Evolutionary conservation across 2,329 filamentous ascomycete genomes (phyloP).

Genomic region (Dichotomopilus funicola): DNA sequence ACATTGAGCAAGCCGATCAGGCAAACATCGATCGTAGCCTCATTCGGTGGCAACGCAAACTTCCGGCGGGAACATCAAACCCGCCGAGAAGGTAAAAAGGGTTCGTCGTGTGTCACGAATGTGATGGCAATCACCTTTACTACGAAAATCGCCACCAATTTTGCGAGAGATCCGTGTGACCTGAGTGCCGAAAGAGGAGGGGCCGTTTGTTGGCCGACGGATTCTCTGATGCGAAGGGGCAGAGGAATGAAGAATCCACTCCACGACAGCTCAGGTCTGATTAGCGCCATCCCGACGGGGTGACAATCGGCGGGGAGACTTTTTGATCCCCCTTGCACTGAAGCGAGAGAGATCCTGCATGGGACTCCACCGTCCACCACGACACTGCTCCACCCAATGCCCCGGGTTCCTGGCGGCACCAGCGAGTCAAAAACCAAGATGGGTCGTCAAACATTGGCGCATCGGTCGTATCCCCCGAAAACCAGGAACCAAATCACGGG

Average conservation of each 20-base stretch:
- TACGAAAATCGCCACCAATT: no score
- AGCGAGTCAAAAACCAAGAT: not conserved
- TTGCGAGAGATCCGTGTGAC: no score
- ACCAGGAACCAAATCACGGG: no score
- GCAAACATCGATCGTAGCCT: slow-evolving; percentile 6
- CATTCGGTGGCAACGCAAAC: not conserved
- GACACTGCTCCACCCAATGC: not conserved
- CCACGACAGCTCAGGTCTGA: not conserved
- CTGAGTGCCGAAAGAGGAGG: no score
- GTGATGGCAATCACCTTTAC: no score
- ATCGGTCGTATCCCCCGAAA: no score
- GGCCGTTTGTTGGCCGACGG: no score
- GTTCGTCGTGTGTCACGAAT: no score
- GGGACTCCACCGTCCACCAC: not conserved
- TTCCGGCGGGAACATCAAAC: not conserved
- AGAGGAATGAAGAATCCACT: not conserved
- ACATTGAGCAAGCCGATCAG: slow-evolving; percentile 10
- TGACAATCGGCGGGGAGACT: slow-evolving; percentile 3
- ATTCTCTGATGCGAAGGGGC: no score
- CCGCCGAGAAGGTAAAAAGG: not conserved
- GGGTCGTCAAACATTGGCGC: no score
- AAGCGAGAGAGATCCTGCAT: not conserved
- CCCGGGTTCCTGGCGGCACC: slow-evolving; percentile 2
- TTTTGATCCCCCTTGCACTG: not conserved
- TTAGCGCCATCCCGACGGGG: not conserved